Evolutionary conservation across 2,329 filamentous ascomycete genomes (phyloP).

Genomic region (Phyllosticta citriasiana): DNA sequence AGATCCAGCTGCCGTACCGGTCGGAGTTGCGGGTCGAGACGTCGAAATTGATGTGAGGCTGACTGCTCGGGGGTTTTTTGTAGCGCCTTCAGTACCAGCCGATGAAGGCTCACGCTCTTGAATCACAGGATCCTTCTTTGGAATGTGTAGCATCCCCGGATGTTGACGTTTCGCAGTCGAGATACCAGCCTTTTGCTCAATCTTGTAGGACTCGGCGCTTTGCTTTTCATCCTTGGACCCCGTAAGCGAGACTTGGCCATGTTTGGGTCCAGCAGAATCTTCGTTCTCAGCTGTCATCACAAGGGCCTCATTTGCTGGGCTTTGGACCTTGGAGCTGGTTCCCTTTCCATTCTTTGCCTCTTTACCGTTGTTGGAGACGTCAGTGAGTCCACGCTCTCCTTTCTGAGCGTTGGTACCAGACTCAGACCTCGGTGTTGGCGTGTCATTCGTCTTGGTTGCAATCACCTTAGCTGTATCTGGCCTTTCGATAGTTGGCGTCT

Average conservation of each 20-base stretch:
- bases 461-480: conserved; percentile 9
- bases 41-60: conserved; percentile 12
- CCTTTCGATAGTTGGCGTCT: conserved; percentile 9
- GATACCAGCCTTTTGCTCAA: neutral
- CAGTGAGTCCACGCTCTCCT: neutral
- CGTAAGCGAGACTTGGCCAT: neutral
- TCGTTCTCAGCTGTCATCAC: neutral
- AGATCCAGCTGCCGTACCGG: conserved; percentile 34
- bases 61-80: conserved; percentile 18
- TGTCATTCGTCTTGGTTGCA: neutral
- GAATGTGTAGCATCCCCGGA: conserved; percentile 5
- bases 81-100: conserved; percentile 14
- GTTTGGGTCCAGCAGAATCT: neutral
- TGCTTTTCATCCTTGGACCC: neutral
- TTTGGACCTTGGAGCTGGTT: neutral
- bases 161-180: conserved; percentile 8
- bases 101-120: neutral
- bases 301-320: neutral
- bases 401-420: neutral
- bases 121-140: conserved; percentile 2
- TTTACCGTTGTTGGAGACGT: neutral
- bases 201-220: neutral
- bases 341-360: neutral
- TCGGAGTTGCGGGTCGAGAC: conserved; percentile 42
- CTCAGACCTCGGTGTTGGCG: neutral